phyloP scores from a whole-genome alignment of 208 protist species.

The Leishmania martiniquensis region DNA sequence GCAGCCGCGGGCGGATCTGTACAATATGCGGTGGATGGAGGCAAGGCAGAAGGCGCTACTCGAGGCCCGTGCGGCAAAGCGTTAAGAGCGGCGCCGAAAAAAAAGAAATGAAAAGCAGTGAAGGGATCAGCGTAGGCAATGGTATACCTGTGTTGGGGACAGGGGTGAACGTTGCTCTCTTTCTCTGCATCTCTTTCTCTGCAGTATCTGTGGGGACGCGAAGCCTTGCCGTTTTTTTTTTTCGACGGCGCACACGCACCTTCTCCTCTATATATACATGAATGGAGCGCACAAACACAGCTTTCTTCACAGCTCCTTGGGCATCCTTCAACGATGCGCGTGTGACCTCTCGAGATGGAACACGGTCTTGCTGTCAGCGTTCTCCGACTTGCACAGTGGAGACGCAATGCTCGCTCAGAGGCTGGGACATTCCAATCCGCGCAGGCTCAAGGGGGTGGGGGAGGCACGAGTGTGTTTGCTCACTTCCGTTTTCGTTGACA shows the following conservation, averaged over 20 bases:
- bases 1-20: slow-evolving; percentile 31
- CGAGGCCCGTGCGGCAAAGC: not conserved
- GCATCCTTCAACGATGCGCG: not conserved
- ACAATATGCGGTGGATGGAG: slow-evolving; percentile 33
- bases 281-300: not conserved
- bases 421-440: not conserved
- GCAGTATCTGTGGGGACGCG: not conserved
- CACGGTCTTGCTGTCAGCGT: not conserved
- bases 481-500: not conserved
- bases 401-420: not conserved
- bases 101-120: not conserved
- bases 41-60: slow-evolving; percentile 20
- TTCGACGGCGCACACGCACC: no score
- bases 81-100: not conserved
- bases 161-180: no score
- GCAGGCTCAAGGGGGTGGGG: not conserved
- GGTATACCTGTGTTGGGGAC: not conserved
- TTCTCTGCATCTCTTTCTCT: not conserved
- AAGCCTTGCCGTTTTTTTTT: no score
- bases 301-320: not conserved
- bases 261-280: no score
- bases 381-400: not conserved
- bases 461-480: not conserved
- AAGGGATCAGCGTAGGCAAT: not conserved
- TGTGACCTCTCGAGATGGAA: not conserved